phyloP scores from a whole-genome alignment of 2,329 filamentous ascomycete genomes.

The Myriosclerotinia curreyana region DNA sequence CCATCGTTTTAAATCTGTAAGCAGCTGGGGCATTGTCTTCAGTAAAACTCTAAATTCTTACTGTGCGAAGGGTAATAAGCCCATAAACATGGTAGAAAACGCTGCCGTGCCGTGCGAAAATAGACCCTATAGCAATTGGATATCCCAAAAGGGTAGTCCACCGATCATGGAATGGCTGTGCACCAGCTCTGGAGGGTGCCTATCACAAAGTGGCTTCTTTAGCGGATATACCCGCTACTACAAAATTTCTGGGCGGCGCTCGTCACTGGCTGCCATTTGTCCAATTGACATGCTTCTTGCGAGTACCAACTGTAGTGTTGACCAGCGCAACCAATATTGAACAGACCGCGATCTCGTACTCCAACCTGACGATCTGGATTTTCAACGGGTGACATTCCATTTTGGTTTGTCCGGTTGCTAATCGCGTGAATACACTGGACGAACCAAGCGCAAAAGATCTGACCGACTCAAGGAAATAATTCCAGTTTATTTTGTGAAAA shows the following conservation, averaged over 20 bases:
- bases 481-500: conserved; percentile 3
- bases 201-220: conserved; percentile 17
- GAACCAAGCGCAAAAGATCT: conserved; percentile 16
- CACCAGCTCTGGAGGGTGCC: conserved; percentile 14
- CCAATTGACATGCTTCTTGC: conserved; percentile 8
- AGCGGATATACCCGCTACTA: conserved; percentile 22
- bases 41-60: conserved; percentile 15
- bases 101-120: conserved; percentile 18
- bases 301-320: conserved; percentile 18
- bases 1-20: conserved; percentile 20
- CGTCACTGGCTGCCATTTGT: conserved; percentile 16
- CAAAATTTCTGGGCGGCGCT: conserved; percentile 16
- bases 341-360: conserved; percentile 18
- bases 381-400: conserved; percentile 14
- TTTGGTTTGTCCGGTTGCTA: background rate
- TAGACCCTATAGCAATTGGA: conserved; percentile 11
- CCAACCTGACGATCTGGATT: conserved; percentile 11
- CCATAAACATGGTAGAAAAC: background rate
- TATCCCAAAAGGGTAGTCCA: conserved; percentile 17
- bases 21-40: conserved; percentile 12
- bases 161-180: conserved; percentile 18
- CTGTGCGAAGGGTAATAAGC: conserved; percentile 11
- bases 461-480: conserved; percentile 5
- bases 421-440: background rate
- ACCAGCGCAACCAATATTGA: conserved; percentile 14